phyloP scores from a whole-genome alignment of 495 filamentous ascomycete species.

The Neurospora sp. region DNA sequence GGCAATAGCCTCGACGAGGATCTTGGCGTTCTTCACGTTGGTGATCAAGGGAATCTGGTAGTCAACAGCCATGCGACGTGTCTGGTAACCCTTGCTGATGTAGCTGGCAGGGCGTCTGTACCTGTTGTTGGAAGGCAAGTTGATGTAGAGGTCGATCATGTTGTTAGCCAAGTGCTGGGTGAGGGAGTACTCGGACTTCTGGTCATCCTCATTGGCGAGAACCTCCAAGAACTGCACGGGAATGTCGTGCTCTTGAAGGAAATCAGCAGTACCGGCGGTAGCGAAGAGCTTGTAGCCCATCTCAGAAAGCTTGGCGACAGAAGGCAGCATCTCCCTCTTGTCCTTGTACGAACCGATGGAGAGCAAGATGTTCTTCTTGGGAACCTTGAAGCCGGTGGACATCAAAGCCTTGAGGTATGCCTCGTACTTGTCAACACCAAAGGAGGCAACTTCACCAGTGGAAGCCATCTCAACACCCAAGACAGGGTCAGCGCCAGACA shows the following conservation, averaged over 20 bases:
- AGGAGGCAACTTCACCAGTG: slow-evolving; percentile 94
- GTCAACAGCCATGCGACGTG: slow-evolving; percentile 94
- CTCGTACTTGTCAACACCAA: slow-evolving; percentile 91
- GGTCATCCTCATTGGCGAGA: slow-evolving; percentile 58
- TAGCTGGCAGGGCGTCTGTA: slow-evolving; percentile 94
- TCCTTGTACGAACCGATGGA: slow-evolving; percentile 97
- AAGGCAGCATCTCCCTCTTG: slow-evolving; percentile 93
- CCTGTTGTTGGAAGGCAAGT: slow-evolving; percentile 93
- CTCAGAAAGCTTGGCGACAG: slow-evolving; percentile 75
- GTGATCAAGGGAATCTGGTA: slow-evolving; percentile 96
- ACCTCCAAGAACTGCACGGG: slow-evolving; percentile 86
- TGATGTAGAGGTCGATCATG: slow-evolving; percentile 96
- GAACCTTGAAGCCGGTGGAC: slow-evolving; percentile 93
- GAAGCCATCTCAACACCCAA: slow-evolving; percentile 99
- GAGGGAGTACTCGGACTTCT: slow-evolving; percentile 92
- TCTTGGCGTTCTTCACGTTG: slow-evolving; percentile 98
- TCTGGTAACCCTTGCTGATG: slow-evolving; percentile 94
- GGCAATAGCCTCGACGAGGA: slow-evolving; percentile 87
- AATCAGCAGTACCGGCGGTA: slow-evolving; percentile 92
- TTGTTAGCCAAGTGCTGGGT: slow-evolving; percentile 94
- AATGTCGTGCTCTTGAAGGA: slow-evolving; percentile 82
- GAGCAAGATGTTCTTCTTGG: slow-evolving; percentile 88
- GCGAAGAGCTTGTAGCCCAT: slow-evolving; percentile 92
- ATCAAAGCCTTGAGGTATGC: slow-evolving; percentile 93
- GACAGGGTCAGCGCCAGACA: slow-evolving; percentile 93